phyloP scores from a whole-genome alignment of 2,329 filamentous ascomycete species.

The Fusarium sp. region DNA sequence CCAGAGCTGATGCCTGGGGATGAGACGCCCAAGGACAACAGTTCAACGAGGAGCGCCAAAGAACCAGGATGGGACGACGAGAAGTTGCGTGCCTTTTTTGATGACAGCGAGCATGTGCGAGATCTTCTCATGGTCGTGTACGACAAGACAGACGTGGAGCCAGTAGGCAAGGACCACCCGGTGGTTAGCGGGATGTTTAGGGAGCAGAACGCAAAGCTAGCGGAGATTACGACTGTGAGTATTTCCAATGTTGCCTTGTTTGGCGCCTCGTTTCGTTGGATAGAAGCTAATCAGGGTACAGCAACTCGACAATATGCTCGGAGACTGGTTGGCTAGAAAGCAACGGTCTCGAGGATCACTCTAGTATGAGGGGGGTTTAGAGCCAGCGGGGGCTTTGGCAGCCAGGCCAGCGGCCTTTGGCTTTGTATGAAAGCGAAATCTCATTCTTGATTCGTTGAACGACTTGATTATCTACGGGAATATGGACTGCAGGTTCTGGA shows the following conservation, averaged over 20 bases:
- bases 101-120: slow-evolving; percentile 86
- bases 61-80: slow-evolving; percentile 82
- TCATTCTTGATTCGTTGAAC: slow-evolving; percentile 41
- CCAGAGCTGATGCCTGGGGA: slow-evolving; percentile 65
- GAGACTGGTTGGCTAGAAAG: slow-evolving; percentile 80
- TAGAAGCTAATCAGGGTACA: slow-evolving; percentile 46
- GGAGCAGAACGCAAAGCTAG: slow-evolving; percentile 85
- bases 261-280: neutral
- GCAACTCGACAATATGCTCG: slow-evolving; percentile 87
- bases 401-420: slow-evolving; percentile 19
- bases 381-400: too few species aligned
- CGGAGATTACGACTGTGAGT: slow-evolving; percentile 81
- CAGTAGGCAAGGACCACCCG: slow-evolving; percentile 85
- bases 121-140: slow-evolving; percentile 92
- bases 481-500: slow-evolving; percentile 39
- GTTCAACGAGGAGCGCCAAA: slow-evolving; percentile 50
- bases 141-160: slow-evolving; percentile 84
- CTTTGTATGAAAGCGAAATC: slow-evolving; percentile 24
- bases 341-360: slow-evolving; percentile 65
- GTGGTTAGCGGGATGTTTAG: slow-evolving; percentile 82
- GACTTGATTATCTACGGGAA: slow-evolving; percentile 43
- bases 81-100: slow-evolving; percentile 87
- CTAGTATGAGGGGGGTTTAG: slow-evolving; percentile 40
- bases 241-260: neutral
- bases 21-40: slow-evolving; percentile 48